These are phyloP conservation scores for Daedalea quercina DNA, from an alignment of 768 basidiomycete genomes.

Conservation along the genomic window DNA sequence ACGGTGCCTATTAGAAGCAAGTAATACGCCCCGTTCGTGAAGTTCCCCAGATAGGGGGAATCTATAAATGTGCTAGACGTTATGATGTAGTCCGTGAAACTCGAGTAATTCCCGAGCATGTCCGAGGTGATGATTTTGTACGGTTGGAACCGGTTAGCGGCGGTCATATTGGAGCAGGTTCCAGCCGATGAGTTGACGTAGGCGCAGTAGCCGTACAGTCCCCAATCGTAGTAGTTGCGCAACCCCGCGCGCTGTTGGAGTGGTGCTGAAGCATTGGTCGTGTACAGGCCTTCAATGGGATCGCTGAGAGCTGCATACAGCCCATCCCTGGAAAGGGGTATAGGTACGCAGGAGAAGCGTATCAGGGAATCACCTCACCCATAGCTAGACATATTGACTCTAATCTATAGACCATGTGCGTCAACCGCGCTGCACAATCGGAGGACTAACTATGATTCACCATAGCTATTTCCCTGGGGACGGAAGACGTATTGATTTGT, in stretches of 20 bases:
- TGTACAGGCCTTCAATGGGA: constrained; percentile 58
- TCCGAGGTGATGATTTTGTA: constrained; percentile 57
- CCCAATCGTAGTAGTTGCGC: constrained; percentile 68
- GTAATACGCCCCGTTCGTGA: constrained; percentile 69
- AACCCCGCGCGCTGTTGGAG: constrained; percentile 52
- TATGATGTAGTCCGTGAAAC: constrained; percentile 48
- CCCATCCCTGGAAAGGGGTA: constrained; percentile 35
- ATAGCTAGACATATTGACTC: constrained; percentile 64
- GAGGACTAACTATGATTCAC: constrained; percentile 32
- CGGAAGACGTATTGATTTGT: constrained; percentile 72
- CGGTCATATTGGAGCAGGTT: constrained; percentile 54
- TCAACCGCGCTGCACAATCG: constrained; percentile 9
- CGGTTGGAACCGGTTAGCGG: constrained; percentile 58
- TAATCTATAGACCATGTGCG: constrained; percentile 37
- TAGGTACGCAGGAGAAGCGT: background rate
- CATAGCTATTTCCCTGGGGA: constrained; percentile 70
- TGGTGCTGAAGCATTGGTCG: constrained; percentile 56
- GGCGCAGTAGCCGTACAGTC: constrained; percentile 77
- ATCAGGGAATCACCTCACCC: constrained; percentile 38
- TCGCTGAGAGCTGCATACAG: constrained; percentile 45
- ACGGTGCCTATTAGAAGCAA: constrained; percentile 69
- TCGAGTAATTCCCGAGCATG: constrained; percentile 59
- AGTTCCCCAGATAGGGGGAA: constrained; percentile 53
- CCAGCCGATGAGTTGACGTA: constrained; percentile 56
- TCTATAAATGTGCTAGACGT: constrained; percentile 46